phyloP scores from a whole-genome alignment of 192 early-diverging fungal species.

The Entomortierella beljakovae region DNA sequence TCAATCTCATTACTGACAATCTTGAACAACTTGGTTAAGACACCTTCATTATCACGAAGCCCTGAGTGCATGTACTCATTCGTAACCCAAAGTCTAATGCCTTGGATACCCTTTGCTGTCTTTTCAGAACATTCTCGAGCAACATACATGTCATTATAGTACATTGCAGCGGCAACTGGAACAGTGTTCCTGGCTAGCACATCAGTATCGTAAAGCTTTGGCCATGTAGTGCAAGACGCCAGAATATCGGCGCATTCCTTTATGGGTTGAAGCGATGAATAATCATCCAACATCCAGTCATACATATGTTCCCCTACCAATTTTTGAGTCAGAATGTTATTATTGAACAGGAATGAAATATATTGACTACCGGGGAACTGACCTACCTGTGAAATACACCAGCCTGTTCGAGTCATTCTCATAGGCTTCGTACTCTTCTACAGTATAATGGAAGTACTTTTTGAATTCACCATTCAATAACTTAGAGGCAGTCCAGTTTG shows the following conservation, averaged over 20 bases:
- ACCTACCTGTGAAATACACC: slow-evolving; percentile 69
- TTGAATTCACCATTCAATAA: slow-evolving; percentile 57
- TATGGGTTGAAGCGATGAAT: slow-evolving; percentile 67
- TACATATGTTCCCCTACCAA: slow-evolving; percentile 71
- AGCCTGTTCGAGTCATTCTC: slow-evolving; percentile 59
- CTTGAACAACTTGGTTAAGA: slow-evolving; percentile 67
- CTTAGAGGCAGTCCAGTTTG: slow-evolving; percentile 72
- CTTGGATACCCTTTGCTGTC: slow-evolving; percentile 62
- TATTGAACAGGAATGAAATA: not conserved
- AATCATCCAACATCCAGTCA: slow-evolving; percentile 81
- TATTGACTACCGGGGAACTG: not conserved
- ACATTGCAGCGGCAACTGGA: slow-evolving; percentile 70
- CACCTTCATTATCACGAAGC: slow-evolving; percentile 60
- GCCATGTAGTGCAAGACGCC: slow-evolving; percentile 67
- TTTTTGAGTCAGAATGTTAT: no score
- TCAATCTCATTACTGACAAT: slow-evolving; percentile 67
- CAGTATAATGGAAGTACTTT: slow-evolving; percentile 56
- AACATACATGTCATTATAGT: slow-evolving; percentile 83
- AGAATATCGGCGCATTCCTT: slow-evolving; percentile 67
- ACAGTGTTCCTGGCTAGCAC: slow-evolving; percentile 60
- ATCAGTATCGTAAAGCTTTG: slow-evolving; percentile 65
- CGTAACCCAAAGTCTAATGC: slow-evolving; percentile 73
- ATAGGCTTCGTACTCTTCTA: slow-evolving; percentile 53
- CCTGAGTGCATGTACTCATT: slow-evolving; percentile 79
- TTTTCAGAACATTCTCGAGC: slow-evolving; percentile 68